Conservation (phyloP, 1,284 basidiomycete species). For the Ganoderma sp. region DNA sequence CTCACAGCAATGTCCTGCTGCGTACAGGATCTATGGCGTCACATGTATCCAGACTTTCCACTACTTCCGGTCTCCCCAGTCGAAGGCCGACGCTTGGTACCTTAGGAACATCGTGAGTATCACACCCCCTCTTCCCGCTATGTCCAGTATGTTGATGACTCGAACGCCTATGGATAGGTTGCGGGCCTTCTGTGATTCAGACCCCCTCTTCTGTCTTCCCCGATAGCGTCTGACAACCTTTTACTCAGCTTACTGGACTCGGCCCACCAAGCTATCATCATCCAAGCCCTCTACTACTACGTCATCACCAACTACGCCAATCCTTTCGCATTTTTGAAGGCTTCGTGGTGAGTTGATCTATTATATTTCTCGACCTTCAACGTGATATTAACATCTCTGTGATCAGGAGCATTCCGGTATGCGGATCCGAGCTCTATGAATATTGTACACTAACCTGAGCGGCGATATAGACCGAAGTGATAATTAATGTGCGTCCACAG, state of each 20-base stretch:
- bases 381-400: background rate
- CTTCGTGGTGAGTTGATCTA: background rate
- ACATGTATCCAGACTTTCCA: background rate
- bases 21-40: background rate
- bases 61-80: background rate
- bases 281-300: slow-evolving; percentile 1
- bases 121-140: background rate
- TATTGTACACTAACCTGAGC: background rate
- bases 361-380: background rate
- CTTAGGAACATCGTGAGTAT: background rate
- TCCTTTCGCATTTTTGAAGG: background rate
- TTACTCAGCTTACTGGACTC: background rate
- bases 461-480: background rate
- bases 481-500: background rate
- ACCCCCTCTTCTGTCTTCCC: background rate
- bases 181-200: background rate
- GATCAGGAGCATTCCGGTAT: background rate
- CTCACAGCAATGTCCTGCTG: background rate
- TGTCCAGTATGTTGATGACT: background rate
- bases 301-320: background rate
- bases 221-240: background rate
- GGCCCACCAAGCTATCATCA: background rate
- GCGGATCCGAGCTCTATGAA: background rate
- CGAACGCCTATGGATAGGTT: background rate
- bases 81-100: background rate